phyloP scores from a whole-genome alignment of 805 yeast genomes.

The Candida corydali region DNA sequence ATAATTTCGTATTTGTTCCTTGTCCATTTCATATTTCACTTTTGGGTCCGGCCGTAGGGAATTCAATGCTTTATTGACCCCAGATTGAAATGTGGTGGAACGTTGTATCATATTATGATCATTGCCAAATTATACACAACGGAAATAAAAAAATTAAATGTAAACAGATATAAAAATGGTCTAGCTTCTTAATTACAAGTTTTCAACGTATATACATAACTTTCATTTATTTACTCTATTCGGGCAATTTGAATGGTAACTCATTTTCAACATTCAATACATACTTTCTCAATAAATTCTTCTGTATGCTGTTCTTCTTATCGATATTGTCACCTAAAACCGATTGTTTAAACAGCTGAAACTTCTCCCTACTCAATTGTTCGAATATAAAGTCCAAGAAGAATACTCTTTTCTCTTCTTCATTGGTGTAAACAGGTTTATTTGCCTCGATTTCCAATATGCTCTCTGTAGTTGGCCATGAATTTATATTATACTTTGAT shows the following conservation, averaged over 20 bases:
- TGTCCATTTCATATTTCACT: background rate
- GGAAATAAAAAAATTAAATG: too few relatives aligned
- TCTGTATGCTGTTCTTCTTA: constrained; percentile 44
- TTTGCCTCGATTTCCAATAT: constrained; percentile 30
- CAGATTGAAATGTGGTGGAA: constrained; percentile 4
- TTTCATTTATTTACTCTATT: too few relatives aligned
- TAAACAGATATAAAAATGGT: too few relatives aligned
- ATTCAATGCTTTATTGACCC: background rate
- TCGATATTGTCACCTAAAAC: constrained; percentile 13
- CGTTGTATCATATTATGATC: constrained; percentile 1
- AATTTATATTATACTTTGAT: constrained; percentile 30
- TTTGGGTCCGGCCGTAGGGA: constrained; percentile 7
- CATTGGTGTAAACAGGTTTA: constrained; percentile 23
- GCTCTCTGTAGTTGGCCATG: constrained; percentile 42
- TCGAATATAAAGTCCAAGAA: constrained; percentile 27
- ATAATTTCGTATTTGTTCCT: constrained; percentile 4
- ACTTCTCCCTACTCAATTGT: constrained; percentile 24
- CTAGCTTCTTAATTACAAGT: too few relatives aligned
- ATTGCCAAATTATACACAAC: too few relatives aligned
- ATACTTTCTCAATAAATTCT: constrained; percentile 70
- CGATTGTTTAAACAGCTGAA: constrained; percentile 13
- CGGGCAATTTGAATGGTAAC: constrained; percentile 16
- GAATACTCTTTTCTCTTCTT: constrained; percentile 24
- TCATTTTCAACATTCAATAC: constrained; percentile 34
- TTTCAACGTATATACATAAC: too few relatives aligned